These are phyloP conservation scores for Colletotrichum kahawae DNA, from an alignment of 2,329 filamentous ascomycete species.

Conservation along the genomic window DNA sequence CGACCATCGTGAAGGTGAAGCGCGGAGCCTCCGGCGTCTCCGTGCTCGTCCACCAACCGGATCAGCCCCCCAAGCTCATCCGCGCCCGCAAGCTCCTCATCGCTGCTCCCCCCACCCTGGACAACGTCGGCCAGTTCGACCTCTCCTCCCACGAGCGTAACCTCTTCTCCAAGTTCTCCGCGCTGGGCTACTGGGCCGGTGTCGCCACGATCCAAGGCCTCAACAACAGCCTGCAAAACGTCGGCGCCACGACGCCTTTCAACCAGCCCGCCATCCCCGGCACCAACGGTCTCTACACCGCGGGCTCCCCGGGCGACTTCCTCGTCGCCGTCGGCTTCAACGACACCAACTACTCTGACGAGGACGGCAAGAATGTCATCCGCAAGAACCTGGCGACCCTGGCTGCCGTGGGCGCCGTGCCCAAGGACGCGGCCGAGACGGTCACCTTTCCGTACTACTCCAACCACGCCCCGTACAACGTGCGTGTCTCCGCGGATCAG, in stretches of 20 bases:
- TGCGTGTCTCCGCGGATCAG: constrained; percentile 30
- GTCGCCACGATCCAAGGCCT: constrained; percentile 34
- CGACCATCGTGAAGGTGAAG: constrained; percentile 24
- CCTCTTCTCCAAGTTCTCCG: constrained; percentile 39
- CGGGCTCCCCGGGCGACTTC: constrained; percentile 20
- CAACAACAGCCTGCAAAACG: constrained; percentile 26
- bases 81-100: constrained; percentile 33
- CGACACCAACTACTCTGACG: constrained; percentile 6
- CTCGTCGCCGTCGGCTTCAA: constrained; percentile 20
- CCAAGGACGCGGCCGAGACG: constrained; percentile 1
- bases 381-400: constrained; percentile 3
- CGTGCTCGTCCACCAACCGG: constrained; percentile 20
- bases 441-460: constrained; percentile 24
- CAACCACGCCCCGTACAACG: constrained; percentile 31
- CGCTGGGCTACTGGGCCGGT: constrained; percentile 34
- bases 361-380: constrained; percentile 22
- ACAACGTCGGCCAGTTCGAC: constrained; percentile 35
- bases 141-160: constrained; percentile 32
- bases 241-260: constrained; percentile 10
- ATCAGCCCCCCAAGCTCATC: not conserved
- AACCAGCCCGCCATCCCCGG: constrained; percentile 21
- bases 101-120: constrained; percentile 37
- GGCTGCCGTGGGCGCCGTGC: constrained; percentile 5
- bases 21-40: constrained; percentile 30
- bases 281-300: constrained; percentile 23